Percentiles rank a stretch among this genome's conserved stretches.
Evolutionary conservation across 495 filamentous ascomycete genomes (phyloP).

Genomic region (Lasiosphaeria ovina): DNA sequence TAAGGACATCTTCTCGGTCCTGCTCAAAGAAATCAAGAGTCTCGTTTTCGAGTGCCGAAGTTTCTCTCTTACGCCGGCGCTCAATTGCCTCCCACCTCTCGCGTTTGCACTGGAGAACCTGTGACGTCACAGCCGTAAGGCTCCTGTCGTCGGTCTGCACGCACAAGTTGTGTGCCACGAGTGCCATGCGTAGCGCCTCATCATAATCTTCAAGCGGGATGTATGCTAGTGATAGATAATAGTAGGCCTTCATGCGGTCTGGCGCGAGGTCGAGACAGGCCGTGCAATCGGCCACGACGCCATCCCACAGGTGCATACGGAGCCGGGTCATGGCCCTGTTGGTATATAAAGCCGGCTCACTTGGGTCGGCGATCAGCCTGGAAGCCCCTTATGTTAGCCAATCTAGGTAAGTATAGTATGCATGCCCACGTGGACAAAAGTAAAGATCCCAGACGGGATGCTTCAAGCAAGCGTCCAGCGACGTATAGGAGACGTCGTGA

Average conservation of each 20-base stretch:
- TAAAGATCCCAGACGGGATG: neutral
- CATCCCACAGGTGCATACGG: conserved; percentile 66
- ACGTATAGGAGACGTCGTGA: too few relatives aligned
- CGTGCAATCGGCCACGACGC: conserved; percentile 76
- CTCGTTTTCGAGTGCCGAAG: conserved; percentile 54
- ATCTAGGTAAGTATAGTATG: too few relatives aligned
- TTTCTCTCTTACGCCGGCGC: conserved; percentile 42
- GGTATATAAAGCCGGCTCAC: conserved; percentile 67
- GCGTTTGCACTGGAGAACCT: conserved; percentile 78
- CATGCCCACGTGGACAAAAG: too few relatives aligned
- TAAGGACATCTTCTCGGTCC: conserved; percentile 29
- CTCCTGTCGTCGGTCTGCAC: conserved; percentile 56
- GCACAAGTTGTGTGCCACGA: conserved; percentile 72
- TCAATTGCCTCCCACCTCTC: conserved; percentile 63
- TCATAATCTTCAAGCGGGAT: conserved; percentile 69
- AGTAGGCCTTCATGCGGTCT: conserved; percentile 76
- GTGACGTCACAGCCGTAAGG: conserved; percentile 60
- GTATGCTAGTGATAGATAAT: conserved; percentile 80
- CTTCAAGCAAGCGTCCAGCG: too few relatives aligned
- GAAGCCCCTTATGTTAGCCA: neutral
- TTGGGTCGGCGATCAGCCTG: conserved; percentile 58
- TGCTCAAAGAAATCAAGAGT: conserved; percentile 43
- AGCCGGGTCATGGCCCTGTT: conserved; percentile 88
- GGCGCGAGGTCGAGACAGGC: conserved; percentile 65
- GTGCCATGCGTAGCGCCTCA: conserved; percentile 69